These are phyloP conservation scores for Tieghemiomyces parasiticus DNA, from an alignment of 192 early-diverging fungal genomes.

Conservation along the genomic window DNA sequence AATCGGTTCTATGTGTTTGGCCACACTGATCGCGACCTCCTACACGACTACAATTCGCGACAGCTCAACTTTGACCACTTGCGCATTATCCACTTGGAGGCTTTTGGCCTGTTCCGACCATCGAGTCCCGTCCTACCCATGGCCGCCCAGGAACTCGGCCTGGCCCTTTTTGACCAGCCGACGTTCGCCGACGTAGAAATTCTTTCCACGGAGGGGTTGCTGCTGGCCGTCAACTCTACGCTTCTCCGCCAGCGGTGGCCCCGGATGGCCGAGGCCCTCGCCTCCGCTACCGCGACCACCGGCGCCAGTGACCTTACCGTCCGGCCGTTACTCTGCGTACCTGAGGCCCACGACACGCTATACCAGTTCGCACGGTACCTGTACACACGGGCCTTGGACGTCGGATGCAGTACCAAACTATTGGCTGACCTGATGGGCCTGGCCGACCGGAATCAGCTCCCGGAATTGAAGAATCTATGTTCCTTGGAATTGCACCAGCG, in stretches of 20 bases:
- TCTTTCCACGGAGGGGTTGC: slow-evolving; percentile 31
- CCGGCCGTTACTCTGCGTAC: not conserved
- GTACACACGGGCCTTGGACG: slow-evolving; percentile 7
- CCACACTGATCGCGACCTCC: slow-evolving; percentile 42
- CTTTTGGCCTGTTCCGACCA: slow-evolving; percentile 33
- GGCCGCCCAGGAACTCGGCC: slow-evolving; percentile 35
- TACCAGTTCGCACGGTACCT: slow-evolving; percentile 2
- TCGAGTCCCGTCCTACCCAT: not conserved
- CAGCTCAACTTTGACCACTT: slow-evolving; percentile 68
- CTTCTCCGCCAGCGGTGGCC: slow-evolving; percentile 38
- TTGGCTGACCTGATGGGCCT: not conserved
- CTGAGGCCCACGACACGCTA: not conserved
- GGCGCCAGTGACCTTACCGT: not conserved
- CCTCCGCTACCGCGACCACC: not conserved
- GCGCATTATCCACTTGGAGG: slow-evolving; percentile 52
- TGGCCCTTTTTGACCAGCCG: slow-evolving; percentile 36
- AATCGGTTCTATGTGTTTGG: slow-evolving; percentile 63
- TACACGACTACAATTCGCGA: slow-evolving; percentile 63
- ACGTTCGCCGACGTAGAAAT: slow-evolving; percentile 41
- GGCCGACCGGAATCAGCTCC: not conserved
- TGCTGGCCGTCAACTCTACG: slow-evolving; percentile 38
- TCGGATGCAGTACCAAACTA: not conserved
- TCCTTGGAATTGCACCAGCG: slow-evolving; percentile 7
- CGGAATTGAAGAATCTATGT: slow-evolving; percentile 1
- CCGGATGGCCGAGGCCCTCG: not conserved